Base-by-base conservation (phyloP, 75 land plant species). In the Picea glauca region DNA sequence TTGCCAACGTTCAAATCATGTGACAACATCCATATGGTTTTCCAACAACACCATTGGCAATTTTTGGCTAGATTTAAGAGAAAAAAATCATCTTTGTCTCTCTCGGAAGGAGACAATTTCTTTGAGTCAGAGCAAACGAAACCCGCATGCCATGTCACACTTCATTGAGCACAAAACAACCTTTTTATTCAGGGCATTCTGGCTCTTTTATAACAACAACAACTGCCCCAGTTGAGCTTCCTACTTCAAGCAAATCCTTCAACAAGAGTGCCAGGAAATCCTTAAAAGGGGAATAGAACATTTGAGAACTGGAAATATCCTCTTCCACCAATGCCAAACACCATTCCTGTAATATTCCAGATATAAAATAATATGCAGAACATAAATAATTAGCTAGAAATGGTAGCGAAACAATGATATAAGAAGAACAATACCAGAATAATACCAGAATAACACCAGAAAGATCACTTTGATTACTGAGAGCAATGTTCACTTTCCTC, bases 201-300 rank as follows among this genome's bases (percentile, higher is more conserved):
- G 86, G n/a, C 17, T 62, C 43, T 3, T 21, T 77, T 58, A 75
- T 61, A 6, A 12, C 35, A 23, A 8, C 35, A 62, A 1, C 21
- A 62, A 8, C n/a, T 30, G 59, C 38, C 35, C 33, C 76, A 13
- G 60, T 17, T 13, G 76, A 75, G 58, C 35, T 75, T 4, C 76
- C 76, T 9, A 57, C 13, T 57, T 58, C 76, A 61, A 30, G 57
- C 35, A 26, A 72, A 80, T 91, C 90, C 38, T 88, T 80, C 12
- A 88, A 13, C 75, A 90, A 57, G 77, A 88, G 18, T 0, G 84
- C 88, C 17, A 85, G 87, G 70, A 90, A 92, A 72, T 92, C 94
- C 76, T 82, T 81, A 17, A 74, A 92, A 2, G 94, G 94, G 67
- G 92, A 91, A 40, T 91, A 87, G 31, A 85, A 79, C 77, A 76